A percentile compares a stretch with the other conserved stretches of the same genome.
These are phyloP conservation scores for Zymoseptoria ardabiliae DNA, from an alignment of 2,329 filamentous ascomycete genomes.

Conservation along the genomic window DNA sequence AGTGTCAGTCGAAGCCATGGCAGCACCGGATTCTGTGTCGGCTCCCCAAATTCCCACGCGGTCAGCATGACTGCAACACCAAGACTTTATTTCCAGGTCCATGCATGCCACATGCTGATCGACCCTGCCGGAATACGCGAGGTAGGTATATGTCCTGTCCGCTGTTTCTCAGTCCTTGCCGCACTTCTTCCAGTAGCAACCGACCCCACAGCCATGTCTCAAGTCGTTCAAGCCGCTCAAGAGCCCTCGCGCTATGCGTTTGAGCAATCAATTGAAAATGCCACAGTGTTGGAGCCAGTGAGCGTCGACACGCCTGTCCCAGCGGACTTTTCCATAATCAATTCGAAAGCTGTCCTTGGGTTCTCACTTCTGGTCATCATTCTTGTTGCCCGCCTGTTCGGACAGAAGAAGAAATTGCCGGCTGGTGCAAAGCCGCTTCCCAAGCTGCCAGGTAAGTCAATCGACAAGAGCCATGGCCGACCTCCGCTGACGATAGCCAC, in stretches of 20 bases:
- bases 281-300: not conserved
- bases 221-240: not conserved
- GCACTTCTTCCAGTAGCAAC: not conserved
- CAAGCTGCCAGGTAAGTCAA: slow-evolving; percentile 17
- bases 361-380: not conserved
- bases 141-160: not conserved
- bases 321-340: not conserved
- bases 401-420: slow-evolving; percentile 16
- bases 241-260: not conserved
- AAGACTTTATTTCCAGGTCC: not conserved
- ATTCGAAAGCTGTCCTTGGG: not conserved
- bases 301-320: not conserved
- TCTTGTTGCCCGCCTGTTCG: not conserved
- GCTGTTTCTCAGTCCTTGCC: not conserved
- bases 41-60: not conserved
- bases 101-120: not conserved
- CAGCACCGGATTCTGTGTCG: not conserved
- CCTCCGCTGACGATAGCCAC: not conserved
- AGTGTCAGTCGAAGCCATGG: not conserved
- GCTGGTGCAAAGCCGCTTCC: slow-evolving; percentile 22
- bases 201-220: not conserved
- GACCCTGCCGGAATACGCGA: not conserved
- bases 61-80: not conserved
- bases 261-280: not conserved
- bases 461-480: not conserved